phyloP scores from a whole-genome alignment of 495 filamentous ascomycete genomes.

The Podospora sp. region DNA sequence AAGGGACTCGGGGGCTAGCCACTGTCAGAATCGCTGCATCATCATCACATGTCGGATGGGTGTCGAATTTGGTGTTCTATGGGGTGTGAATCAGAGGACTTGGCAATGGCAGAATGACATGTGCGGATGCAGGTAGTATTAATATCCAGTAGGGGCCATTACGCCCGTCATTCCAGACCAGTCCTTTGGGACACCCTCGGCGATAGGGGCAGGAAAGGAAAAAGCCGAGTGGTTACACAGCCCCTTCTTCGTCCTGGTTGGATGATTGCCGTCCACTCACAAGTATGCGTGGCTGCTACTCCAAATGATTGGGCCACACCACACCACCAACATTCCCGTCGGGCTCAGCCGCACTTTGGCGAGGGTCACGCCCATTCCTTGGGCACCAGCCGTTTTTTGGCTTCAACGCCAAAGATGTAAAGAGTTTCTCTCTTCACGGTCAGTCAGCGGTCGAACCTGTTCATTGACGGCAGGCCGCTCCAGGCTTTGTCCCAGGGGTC shows the following conservation, averaged over 20 bases:
- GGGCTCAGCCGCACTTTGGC: neutral
- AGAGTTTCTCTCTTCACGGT: too few relatives aligned
- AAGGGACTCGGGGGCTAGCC: neutral
- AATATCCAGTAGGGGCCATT: neutral
- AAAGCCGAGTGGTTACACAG: neutral
- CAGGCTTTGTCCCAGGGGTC: neutral
- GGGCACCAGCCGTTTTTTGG: too few relatives aligned
- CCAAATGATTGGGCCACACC: neutral
- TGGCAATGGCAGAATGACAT: neutral
- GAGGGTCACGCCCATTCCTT: too few relatives aligned
- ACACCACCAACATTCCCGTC: neutral
- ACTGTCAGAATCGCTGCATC: neutral
- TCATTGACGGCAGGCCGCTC: too few relatives aligned
- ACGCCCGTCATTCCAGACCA: neutral
- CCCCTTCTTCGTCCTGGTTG: neutral
- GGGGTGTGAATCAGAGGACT: neutral
- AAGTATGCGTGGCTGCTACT: neutral
- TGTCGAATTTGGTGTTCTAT: neutral
- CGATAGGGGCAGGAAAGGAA: neutral
- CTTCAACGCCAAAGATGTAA: too few relatives aligned
- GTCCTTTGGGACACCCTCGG: neutral
- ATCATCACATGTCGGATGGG: neutral
- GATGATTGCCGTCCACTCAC: neutral
- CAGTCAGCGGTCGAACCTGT: too few relatives aligned
- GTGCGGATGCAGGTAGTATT: neutral